phyloP scores from a whole-genome alignment of 306 rosid genomes.

The Vigna hirtella region DNA sequence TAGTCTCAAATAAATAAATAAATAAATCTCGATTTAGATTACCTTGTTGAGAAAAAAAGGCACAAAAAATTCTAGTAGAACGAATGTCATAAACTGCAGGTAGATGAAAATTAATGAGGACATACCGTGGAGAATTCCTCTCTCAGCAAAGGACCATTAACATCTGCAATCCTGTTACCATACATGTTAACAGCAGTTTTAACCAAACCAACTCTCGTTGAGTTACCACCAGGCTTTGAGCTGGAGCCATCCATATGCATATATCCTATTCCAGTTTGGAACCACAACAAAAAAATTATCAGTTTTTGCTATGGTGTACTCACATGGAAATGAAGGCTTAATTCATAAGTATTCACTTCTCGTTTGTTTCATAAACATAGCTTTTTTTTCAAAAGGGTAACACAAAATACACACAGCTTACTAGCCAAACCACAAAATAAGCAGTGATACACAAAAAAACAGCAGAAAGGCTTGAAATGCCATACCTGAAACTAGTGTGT shows the following conservation, averaged over 20 bases:
- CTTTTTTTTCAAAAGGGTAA: too few relatives aligned
- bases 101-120: background rate
- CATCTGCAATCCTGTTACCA: background rate
- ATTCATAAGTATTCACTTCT: background rate
- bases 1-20: too few relatives aligned
- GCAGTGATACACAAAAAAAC: background rate
- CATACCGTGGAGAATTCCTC: background rate
- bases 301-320: too few relatives aligned
- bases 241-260: background rate
- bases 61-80: background rate
- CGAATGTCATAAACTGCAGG: background rate
- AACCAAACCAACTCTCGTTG: slow-evolving; percentile 1
- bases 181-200: background rate
- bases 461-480: background rate
- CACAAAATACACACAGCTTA: too few relatives aligned
- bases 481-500: slow-evolving; percentile 4
- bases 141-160: background rate
- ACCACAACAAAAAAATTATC: background rate
- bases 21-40: too few relatives aligned
- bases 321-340: background rate
- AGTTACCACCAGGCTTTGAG: background rate
- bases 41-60: too few relatives aligned
- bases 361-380: background rate
- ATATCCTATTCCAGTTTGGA: background rate
- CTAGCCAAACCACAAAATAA: too few relatives aligned